A percentile compares a stretch with the other conserved stretches of the same genome.
Conservation (phyloP, 2,329 filamentous ascomycete genomes). For the Diaporthe sp. region DNA sequence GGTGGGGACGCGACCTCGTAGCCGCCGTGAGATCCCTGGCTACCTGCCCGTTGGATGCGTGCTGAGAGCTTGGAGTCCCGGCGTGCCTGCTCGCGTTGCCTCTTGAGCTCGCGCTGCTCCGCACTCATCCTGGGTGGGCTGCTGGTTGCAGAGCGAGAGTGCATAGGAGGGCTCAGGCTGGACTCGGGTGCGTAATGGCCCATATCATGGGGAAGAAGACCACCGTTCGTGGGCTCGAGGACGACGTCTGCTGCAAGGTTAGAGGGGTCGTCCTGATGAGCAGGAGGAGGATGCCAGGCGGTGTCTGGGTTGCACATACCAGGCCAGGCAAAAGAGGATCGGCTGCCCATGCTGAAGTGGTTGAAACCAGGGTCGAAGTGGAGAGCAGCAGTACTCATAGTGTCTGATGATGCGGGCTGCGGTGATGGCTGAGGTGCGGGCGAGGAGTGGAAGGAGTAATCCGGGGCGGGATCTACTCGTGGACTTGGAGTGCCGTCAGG, state of each 20-base stretch:
- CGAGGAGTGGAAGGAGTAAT: conserved; percentile 38
- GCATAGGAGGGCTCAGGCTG: conserved; percentile 61
- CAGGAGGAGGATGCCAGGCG: not conserved
- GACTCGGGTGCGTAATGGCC: conserved; percentile 61
- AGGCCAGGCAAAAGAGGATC: conserved; percentile 63
- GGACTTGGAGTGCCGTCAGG: conserved; percentile 42
- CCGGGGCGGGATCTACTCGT: conserved; percentile 46
- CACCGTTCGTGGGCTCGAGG: conserved; percentile 45
- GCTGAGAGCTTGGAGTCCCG: conserved; percentile 65
- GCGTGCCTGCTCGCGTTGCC: conserved; percentile 68
- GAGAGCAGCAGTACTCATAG: conserved; percentile 58
- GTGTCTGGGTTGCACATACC: conserved; percentile 45
- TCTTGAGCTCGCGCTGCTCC: conserved; percentile 71
- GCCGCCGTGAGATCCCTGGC: conserved; percentile 39
- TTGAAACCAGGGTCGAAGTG: conserved; percentile 61
- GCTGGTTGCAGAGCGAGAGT: conserved; percentile 63
- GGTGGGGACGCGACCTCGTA: conserved; percentile 53
- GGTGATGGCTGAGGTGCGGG: conserved; percentile 22
- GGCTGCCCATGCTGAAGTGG: conserved; percentile 61
- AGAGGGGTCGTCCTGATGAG: not conserved
- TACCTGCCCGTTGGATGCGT: conserved; percentile 62
- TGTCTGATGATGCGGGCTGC: conserved; percentile 39
- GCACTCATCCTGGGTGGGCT: conserved; percentile 70
- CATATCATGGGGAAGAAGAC: conserved; percentile 57
- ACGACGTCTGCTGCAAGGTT: conserved; percentile 38